Conservation (phyloP, 2,329 filamentous ascomycete genomes). For the Fusarium napiforme region DNA sequence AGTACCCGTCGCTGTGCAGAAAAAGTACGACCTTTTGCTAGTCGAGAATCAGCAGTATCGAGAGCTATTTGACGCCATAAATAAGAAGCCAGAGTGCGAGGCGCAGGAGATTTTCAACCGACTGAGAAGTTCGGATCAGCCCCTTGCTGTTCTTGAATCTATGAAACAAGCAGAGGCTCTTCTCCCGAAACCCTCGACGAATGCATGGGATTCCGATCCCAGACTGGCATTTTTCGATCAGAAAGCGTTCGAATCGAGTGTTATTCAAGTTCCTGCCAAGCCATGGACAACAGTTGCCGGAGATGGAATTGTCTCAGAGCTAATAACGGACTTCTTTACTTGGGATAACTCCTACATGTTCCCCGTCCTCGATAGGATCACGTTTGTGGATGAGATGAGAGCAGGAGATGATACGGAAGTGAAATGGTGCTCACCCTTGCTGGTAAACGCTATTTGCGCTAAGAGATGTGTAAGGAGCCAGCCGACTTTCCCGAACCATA, state of each 20-base stretch:
- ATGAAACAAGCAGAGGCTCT: conserved; percentile 14
- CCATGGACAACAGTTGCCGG: background rate
- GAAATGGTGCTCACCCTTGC: background rate
- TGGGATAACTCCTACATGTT: background rate
- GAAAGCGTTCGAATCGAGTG: background rate
- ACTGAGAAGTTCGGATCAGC: conserved; percentile 3
- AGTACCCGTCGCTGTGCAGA: conserved; percentile 7
- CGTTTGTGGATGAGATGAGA: background rate
- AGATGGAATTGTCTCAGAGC: background rate
- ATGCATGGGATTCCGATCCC: background rate
- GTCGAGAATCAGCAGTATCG: conserved; percentile 20
- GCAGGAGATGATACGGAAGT: background rate
- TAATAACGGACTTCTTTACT: background rate
- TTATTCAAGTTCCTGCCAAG: background rate
- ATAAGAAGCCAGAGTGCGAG: conserved; percentile 5
- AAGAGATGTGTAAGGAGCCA: background rate
- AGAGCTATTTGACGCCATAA: conserved; percentile 18
- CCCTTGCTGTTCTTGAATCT: background rate
- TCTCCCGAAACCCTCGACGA: background rate
- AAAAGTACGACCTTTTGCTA: conserved; percentile 10
- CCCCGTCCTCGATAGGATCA: background rate
- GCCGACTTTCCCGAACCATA: background rate
- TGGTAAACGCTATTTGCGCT: background rate
- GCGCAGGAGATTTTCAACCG: conserved; percentile 14
- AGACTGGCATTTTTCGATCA: background rate